Base-by-base conservation (phyloP, 768 basidiomycete genomes). In the Kwoniella botswanensis region DNA sequence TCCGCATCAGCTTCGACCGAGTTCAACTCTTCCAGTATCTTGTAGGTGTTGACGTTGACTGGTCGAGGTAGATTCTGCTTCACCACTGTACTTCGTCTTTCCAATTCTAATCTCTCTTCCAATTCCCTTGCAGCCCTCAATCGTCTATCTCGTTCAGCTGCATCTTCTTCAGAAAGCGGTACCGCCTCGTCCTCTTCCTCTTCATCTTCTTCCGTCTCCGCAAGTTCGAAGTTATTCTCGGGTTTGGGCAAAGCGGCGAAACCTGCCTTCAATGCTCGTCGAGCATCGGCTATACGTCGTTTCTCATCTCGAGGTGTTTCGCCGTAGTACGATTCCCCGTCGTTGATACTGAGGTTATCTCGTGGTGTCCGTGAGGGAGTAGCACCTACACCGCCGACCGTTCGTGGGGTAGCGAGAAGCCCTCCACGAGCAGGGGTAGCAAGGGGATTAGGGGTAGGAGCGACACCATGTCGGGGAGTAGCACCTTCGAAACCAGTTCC, bases 351-450 rank as follows among this genome's bases (percentile, higher is more conserved):
- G 18, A 98, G 88, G 69, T 86, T 93, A 82, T 99, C 97, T 50
- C 95, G 90, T 6, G 97, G 97, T n/a, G 97, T 98, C 52, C 94
- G 91, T 26, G 95, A 85, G 2, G 95, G 94, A 0, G 96, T 97
- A 0, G 89, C 88, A 12, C 84, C 84, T 29, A 78, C 79, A 4
- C 79, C 82, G 10, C 60, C 74, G 5, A 75, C 76, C 11, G 84
- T 78, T 41, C 87, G 86, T 24, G 91, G 90, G 0, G 90, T 91
- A 1, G 86, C 86, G 13, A 79, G 63, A 18, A 75, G 76, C 42
- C 88, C 88, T 11, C 86, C 88, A 42, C 88, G 89, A 74, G 89
- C 77, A 6, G 94, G 95, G 0, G 96, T 97, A 17, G 92, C 92
- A 11, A 98, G 89, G 4, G 96, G 97, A 85, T 98, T 99, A 3